phyloP scores from a whole-genome alignment of 192 early-diverging fungal genomes.

The Entomortierella lignicola region DNA sequence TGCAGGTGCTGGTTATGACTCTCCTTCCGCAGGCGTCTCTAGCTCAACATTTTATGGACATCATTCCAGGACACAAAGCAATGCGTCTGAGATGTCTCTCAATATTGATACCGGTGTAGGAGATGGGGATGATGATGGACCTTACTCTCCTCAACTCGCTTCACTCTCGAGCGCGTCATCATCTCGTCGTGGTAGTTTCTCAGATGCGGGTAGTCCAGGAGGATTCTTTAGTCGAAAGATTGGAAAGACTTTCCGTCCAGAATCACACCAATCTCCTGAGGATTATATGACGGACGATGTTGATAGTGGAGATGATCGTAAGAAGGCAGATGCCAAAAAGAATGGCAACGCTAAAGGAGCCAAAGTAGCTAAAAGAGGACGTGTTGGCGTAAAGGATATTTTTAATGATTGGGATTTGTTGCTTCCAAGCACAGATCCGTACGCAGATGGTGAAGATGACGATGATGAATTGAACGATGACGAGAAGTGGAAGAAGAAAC shows the following conservation, averaged over 20 bases:
- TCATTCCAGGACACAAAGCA: conserved; percentile 39
- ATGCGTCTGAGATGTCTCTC: conserved; percentile 44
- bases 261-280: conserved; percentile 25
- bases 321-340: neutral
- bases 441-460: conserved; percentile 19
- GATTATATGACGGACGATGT: conserved; percentile 24
- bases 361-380: neutral
- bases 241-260: conserved; percentile 37
- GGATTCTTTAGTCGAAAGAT: conserved; percentile 40
- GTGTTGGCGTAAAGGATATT: conserved; percentile 16
- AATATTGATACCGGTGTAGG: conserved; percentile 30
- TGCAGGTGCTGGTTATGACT: conserved; percentile 18
- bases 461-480: conserved; percentile 46
- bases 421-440: conserved; percentile 27
- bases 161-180: conserved; percentile 27
- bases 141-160: conserved; percentile 22
- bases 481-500: conserved; percentile 38
- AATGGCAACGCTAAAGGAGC: neutral
- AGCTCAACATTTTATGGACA: conserved; percentile 26
- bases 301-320: conserved; percentile 7
- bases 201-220: conserved; percentile 21
- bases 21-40: conserved; percentile 20
- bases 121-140: neutral
- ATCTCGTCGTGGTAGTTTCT: conserved; percentile 34
- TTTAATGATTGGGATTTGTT: conserved; percentile 51